Percentiles rank a stretch among this genome's conserved stretches.
Conservation (phyloP, 75 land plant species). For the Sequoiadendron giganteum region DNA sequence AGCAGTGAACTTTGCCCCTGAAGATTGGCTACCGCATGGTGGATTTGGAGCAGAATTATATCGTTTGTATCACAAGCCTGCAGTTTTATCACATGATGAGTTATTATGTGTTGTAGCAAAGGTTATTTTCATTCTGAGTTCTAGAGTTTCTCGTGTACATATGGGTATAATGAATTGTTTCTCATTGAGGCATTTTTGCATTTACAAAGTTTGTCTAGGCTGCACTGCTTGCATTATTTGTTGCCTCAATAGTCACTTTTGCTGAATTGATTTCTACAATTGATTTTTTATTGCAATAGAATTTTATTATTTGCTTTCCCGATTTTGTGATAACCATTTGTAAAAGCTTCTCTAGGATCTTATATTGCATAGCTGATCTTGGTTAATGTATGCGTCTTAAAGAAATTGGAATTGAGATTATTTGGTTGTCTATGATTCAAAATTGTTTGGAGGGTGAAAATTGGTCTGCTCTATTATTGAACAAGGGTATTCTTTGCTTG, state of each 20-base stretch:
- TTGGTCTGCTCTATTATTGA: not conserved
- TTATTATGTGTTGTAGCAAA: slow-evolving; percentile 90
- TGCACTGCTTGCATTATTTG: not conserved
- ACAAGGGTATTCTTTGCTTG: not conserved
- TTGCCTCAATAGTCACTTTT: not conserved
- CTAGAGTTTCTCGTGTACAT: not conserved
- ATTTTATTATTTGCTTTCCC: not conserved
- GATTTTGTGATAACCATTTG: not conserved
- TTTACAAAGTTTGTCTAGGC: not conserved
- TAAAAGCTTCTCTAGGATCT: not conserved
- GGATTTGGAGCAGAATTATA: slow-evolving; percentile 80
- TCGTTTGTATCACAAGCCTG: slow-evolving; percentile 74
- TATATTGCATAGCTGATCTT: not conserved
- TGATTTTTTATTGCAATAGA: not conserved
- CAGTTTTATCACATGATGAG: slow-evolving; percentile 97
- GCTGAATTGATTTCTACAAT: not conserved
- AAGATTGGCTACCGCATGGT: slow-evolving; percentile 97
- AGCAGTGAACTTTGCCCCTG: slow-evolving; percentile 99
- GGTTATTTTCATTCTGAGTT: slow-evolving; percentile 32
- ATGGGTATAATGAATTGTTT: not conserved
- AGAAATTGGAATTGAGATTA: not conserved
- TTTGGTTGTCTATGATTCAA: not conserved
- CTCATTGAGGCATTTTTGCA: not conserved
- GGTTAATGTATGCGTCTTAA: not conserved
- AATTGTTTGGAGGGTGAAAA: not conserved